Base-by-base conservation (phyloP, 139 green algal genomes). In the Chlorella sp. region DNA sequence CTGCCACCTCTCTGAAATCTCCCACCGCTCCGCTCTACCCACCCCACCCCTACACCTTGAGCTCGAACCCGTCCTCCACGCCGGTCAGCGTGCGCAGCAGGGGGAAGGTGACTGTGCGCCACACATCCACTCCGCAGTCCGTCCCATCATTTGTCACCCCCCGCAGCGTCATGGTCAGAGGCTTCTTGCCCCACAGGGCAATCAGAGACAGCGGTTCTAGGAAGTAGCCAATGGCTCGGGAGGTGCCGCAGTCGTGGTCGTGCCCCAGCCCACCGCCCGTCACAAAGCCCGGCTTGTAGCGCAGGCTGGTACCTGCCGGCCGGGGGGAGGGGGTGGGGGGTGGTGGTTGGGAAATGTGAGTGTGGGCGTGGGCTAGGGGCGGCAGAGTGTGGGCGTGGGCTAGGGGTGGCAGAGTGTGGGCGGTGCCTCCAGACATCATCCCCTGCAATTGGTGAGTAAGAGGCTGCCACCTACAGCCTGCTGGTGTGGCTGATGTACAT, bases 81-180 rank as follows among this genome's bases (percentile, higher is more conserved):
- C 94, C 96, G 12, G 84, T 89, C 19, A 96, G 81, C 40, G 93
- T 87, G 78, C 95, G 94, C 75, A 99, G 81, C 66, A 99, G 93
- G 7, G 98, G 98, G 75, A 99, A 94, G 18, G 97, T 99, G 30
- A 98, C 97, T 4, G 95, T 98, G 40, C 97, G 94, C 91, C 97
- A 97, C 26, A 94, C 95, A 90, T 99, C 98, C 16, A 99, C 92
- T 34, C 93, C 92, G 2, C 94, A 93, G 90, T 99, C 98, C 3
- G 93, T 61, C 18, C 85, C 84, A 85, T 98, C 96, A 87, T 99
- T 99, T 68, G 98, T 99, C 64, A 99, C 39, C n/a, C 98, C 97
- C 19, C 80, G 86, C 53, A 99, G 92, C 22, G 94, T 98, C 75
- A 98, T 96, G n/a, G 88, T 90, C 40, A 99, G 89, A 5, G 97